Percentiles rank a stretch among this genome's conserved stretches.
phyloP scores from a whole-genome alignment of 768 basidiomycete genomes.

The Hericium rajendrae region DNA sequence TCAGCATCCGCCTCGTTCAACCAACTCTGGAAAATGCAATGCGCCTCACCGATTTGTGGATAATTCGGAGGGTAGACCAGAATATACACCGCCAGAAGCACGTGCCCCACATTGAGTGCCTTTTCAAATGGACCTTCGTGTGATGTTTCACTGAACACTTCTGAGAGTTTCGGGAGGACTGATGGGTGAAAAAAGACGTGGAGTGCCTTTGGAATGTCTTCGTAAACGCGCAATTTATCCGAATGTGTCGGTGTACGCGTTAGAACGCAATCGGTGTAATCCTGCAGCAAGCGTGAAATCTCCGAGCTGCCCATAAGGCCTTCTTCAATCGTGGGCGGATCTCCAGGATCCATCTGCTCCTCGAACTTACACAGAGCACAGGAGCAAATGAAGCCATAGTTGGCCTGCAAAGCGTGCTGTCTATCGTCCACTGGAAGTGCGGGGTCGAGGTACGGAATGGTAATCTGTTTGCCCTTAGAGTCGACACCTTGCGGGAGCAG shows the following conservation, averaged over 20 bases:
- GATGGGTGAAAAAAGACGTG: conserved; percentile 42
- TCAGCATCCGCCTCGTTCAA: neutral
- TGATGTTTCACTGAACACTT: conserved; percentile 56
- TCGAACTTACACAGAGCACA: conserved; percentile 50
- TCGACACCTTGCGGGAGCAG: too few species aligned
- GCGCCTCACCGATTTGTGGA: conserved; percentile 64
- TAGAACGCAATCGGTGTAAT: conserved; percentile 8
- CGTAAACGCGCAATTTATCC: conserved; percentile 15
- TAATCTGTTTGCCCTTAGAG: conserved; percentile 30
- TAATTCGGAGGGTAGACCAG: conserved; percentile 68
- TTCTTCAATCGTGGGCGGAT: conserved; percentile 13
- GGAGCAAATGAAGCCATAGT: conserved; percentile 59
- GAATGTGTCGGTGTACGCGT: conserved; percentile 2
- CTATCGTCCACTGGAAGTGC: conserved; percentile 53
- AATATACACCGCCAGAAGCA: conserved; percentile 55
- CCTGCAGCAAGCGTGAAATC: conserved; percentile 26
- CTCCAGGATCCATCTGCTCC: conserved; percentile 24
- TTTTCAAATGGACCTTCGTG: conserved; percentile 50
- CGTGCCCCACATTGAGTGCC: conserved; percentile 46
- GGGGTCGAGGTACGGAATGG: conserved; percentile 70
- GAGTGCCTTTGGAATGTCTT: conserved; percentile 32
- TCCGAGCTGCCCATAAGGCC: conserved; percentile 25
- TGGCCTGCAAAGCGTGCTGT: conserved; percentile 44
- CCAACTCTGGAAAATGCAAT: neutral
- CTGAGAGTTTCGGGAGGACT: conserved; percentile 49